Conservation (phyloP, 352 stramenopile species). For the Globisporangium yorkense region DNA sequence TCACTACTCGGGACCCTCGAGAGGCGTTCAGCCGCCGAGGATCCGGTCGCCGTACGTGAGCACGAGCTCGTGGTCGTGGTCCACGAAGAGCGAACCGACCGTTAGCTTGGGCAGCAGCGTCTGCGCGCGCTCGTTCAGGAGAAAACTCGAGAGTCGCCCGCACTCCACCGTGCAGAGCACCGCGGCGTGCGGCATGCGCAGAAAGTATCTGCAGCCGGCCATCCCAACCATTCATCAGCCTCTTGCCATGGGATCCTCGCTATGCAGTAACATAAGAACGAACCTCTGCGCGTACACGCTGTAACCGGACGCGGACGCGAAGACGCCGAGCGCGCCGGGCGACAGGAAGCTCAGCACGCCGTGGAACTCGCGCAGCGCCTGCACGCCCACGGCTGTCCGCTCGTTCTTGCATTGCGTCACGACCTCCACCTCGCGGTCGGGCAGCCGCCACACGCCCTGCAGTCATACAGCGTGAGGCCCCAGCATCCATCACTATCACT, state of each 20-base stretch:
- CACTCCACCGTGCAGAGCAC: constrained; percentile 54
- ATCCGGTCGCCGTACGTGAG: constrained; percentile 67
- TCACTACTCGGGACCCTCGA: too few relatives aligned
- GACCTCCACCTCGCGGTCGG: constrained; percentile 53
- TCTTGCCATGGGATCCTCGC: too few relatives aligned
- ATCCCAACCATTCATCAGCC: too few relatives aligned
- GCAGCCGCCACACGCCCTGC: constrained; percentile 60
- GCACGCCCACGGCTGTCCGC: constrained; percentile 56
- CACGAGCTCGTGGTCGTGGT: constrained; percentile 57
- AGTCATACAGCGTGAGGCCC: neutral
- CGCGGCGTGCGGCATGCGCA: constrained; percentile 50
- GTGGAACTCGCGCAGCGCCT: constrained; percentile 69
- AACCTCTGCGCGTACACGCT: constrained; percentile 72
- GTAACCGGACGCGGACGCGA: constrained; percentile 69
- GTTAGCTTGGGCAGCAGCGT: constrained; percentile 57
- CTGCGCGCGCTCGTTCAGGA: constrained; percentile 56
- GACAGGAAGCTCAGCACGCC: constrained; percentile 50
- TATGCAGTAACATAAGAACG: neutral
- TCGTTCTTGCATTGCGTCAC: constrained; percentile 84
- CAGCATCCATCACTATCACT: too few relatives aligned
- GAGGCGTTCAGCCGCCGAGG: constrained; percentile 32
- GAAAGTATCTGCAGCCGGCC: constrained; percentile 35
- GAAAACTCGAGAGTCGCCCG: constrained; percentile 43
- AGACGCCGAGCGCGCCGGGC: constrained; percentile 44
- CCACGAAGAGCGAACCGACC: constrained; percentile 54